phyloP scores from a whole-genome alignment of 768 basidiomycete species.

The Hypholoma sublateritium region DNA sequence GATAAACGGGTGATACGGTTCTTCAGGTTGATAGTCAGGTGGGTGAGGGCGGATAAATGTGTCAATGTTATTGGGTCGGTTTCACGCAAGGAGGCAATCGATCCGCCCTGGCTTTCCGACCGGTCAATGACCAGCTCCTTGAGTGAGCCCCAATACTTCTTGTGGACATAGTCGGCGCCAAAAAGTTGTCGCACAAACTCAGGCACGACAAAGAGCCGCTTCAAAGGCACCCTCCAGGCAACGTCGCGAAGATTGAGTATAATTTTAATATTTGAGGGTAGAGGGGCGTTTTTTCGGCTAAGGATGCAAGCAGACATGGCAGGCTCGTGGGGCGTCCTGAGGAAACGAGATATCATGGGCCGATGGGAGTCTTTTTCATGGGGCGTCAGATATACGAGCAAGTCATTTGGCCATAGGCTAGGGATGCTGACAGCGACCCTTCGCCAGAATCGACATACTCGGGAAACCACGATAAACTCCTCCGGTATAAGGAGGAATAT shows the following conservation, averaged over 20 bases:
- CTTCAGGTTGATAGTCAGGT: background rate
- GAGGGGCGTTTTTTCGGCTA: background rate
- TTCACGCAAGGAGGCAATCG: background rate
- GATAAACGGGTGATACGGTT: background rate
- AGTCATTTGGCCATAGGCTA: background rate
- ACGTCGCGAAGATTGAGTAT: background rate
- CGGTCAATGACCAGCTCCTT: constrained; percentile 1
- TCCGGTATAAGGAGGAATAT: background rate
- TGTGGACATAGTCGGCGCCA: background rate
- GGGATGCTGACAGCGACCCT: background rate
- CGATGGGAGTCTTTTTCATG: background rate
- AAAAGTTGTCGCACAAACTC: background rate
- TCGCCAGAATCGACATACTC: background rate
- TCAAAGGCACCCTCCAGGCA: background rate
- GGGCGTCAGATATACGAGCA: background rate
- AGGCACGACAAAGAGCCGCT: background rate
- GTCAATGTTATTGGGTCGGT: background rate
- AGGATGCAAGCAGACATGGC: background rate
- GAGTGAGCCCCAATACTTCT: background rate
- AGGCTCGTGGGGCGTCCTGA: background rate
- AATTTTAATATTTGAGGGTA: background rate
- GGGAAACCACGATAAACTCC: background rate
- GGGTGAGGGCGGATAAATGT: background rate
- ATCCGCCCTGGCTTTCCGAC: background rate
- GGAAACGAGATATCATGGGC: background rate